Conservation (phyloP, 331 rosid genomes). For the Arachis monticola region DNA sequence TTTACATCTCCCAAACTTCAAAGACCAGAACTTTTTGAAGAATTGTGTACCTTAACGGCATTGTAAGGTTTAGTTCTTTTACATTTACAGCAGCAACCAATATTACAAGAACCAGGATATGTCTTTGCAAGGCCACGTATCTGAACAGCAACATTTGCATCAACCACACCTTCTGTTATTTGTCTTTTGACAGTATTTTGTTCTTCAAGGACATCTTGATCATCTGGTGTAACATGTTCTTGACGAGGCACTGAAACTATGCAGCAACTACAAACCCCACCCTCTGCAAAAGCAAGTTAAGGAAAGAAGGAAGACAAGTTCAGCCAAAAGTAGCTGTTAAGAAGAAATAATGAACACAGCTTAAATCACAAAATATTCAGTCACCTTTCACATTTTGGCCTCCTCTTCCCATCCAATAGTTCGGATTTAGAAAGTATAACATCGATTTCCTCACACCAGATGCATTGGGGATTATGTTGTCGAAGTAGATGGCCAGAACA, state of each 20-base stretch:
- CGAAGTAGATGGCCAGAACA: conserved; percentile 83
- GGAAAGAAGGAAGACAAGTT: conserved; percentile 28
- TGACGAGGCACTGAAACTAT: conserved; percentile 49
- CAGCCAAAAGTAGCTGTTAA: conserved; percentile 26
- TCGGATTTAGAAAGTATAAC: conserved; percentile 72
- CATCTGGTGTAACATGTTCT: conserved; percentile 66
- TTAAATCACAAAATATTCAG: conserved; percentile 25
- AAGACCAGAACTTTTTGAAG: conserved; percentile 32
- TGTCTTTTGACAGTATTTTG: conserved; percentile 70
- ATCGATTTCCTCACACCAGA: conserved; percentile 85
- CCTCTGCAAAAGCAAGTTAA: conserved; percentile 54
- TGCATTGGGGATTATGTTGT: conserved; percentile 83
- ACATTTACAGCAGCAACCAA: conserved; percentile 64
- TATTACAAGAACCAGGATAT: conserved; percentile 60
- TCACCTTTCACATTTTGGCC: conserved; percentile 79
- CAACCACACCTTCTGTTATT: conserved; percentile 51
- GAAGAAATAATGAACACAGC: conserved; percentile 24
- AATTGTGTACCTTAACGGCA: conserved; percentile 76
- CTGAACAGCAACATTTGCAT: conserved; percentile 75
- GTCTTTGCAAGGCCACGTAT: conserved; percentile 79
- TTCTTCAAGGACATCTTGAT: conserved; percentile 88
- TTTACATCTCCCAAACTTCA: conserved; percentile 29
- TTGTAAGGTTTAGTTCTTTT: conserved; percentile 59
- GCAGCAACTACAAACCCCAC: conserved; percentile 82
- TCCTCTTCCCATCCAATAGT: conserved; percentile 79